These are phyloP conservation scores for Diaporthe aspalathi DNA, from an alignment of 2,329 filamentous ascomycete species.

Conservation along the genomic window DNA sequence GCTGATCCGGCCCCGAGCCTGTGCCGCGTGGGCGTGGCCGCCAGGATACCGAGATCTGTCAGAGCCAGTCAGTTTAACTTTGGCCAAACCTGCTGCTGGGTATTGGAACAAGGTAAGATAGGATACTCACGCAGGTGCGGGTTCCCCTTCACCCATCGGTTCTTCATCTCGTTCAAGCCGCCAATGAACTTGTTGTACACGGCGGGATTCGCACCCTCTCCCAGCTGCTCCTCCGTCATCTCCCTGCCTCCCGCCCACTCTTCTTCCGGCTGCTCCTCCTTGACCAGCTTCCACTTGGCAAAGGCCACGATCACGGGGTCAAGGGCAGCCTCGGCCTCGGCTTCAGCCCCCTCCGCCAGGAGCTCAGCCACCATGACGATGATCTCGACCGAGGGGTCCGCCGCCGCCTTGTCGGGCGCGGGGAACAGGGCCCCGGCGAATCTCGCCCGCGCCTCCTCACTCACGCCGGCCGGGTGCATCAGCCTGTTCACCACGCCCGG, in stretches of 20 bases:
- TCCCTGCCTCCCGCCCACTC: slow-evolving; percentile 43
- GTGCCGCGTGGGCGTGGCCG: slow-evolving; percentile 40
- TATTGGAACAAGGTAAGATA: background rate
- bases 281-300: slow-evolving; percentile 44
- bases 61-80: background rate
- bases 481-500: slow-evolving; percentile 43
- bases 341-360: slow-evolving; percentile 32
- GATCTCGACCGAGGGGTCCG: background rate
- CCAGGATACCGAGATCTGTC: slow-evolving; percentile 43
- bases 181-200: slow-evolving; percentile 45
- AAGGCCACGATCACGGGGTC: slow-evolving; percentile 47
- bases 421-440: slow-evolving; percentile 41
- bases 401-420: background rate
- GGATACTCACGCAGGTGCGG: slow-evolving; percentile 44
- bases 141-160: slow-evolving; percentile 42
- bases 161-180: slow-evolving; percentile 40
- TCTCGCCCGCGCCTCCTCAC: slow-evolving; percentile 38
- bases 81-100: background rate
- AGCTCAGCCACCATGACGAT: slow-evolving; percentile 46
- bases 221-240: slow-evolving; percentile 41
- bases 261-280: slow-evolving; percentile 41
- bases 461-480: slow-evolving; percentile 43
- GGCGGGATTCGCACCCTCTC: slow-evolving; percentile 41
- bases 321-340: slow-evolving; percentile 6
- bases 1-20: slow-evolving; percentile 46